phyloP scores from a whole-genome alignment of 208 protist species.

The Leptomonas seymouri region DNA sequence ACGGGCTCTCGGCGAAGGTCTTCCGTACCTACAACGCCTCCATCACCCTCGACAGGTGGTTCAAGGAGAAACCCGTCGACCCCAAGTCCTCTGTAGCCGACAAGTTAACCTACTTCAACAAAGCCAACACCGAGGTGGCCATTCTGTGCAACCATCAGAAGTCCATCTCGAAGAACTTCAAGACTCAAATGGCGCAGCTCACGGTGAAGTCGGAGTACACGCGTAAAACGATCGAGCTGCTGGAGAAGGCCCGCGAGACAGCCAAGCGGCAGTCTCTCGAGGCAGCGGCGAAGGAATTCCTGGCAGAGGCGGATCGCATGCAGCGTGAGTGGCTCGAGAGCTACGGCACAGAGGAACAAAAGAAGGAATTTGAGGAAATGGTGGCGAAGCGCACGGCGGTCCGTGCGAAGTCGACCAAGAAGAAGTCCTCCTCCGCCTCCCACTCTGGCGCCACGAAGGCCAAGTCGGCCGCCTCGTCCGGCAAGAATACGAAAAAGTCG shows the following conservation, averaged over 20 bases:
- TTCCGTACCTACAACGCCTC: conserved; percentile 99
- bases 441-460: conserved; percentile 38
- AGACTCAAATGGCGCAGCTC: conserved; percentile 79
- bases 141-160: conserved; percentile 99
- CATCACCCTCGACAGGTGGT: conserved; percentile 96
- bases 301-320: conserved; percentile 85
- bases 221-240: conserved; percentile 70
- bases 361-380: conserved; percentile 84
- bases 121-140: conserved; percentile 98
- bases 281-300: conserved; percentile 81
- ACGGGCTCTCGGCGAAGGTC: conserved; percentile 97
- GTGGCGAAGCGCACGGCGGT: conserved; percentile 65
- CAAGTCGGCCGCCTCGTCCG: conserved; percentile 35
- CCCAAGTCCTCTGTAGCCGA: conserved; percentile 63
- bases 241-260: conserved; percentile 68
- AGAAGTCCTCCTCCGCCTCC: conserved; percentile 40
- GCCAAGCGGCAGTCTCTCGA: conserved; percentile 73
- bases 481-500: conserved; percentile 38
- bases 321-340: conserved; percentile 88
- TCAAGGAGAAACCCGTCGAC: conserved; percentile 91
- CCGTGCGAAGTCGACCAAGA: conserved; percentile 28
- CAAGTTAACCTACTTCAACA: conserved; percentile 98
- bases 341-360: conserved; percentile 90
- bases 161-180: conserved; percentile 93
- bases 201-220: conserved; percentile 80